phyloP scores from a whole-genome alignment of 1,284 basidiomycete genomes.

The Polyporus tsugae region DNA sequence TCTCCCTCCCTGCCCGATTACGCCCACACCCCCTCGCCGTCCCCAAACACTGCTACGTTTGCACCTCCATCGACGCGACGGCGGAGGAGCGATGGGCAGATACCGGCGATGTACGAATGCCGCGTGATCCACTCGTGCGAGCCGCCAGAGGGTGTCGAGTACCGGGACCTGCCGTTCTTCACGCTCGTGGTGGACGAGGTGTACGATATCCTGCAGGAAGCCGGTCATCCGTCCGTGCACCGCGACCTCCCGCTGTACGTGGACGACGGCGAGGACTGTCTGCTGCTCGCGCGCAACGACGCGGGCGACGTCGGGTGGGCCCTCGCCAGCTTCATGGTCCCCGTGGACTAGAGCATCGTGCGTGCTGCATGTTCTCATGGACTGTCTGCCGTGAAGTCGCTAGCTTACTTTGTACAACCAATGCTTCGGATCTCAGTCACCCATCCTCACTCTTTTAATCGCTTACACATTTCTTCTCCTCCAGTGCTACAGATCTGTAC shows the following conservation, averaged over 20 bases:
- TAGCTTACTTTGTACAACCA: neutral
- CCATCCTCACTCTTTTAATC: neutral
- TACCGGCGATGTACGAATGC: conserved; percentile 65
- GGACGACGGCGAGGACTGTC: conserved; percentile 82
- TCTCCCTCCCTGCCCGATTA: conserved; percentile 40
- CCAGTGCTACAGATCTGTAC: neutral
- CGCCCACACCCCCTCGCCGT: conserved; percentile 30
- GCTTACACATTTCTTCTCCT: neutral
- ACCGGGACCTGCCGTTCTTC: conserved; percentile 79
- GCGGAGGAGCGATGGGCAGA: conserved; percentile 34
- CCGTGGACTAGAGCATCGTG: conserved; percentile 49
- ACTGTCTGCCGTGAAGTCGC: neutral
- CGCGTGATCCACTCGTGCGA: conserved; percentile 70
- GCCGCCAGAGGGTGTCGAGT: conserved; percentile 69
- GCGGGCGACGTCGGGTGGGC: conserved; percentile 75
- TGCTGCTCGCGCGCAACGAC: conserved; percentile 66
- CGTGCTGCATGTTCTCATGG: neutral
- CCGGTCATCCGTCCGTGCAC: conserved; percentile 77
- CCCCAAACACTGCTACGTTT: conserved; percentile 34
- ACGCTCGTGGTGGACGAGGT: conserved; percentile 64
- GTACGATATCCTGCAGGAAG: conserved; percentile 75
- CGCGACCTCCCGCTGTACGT: conserved; percentile 75
- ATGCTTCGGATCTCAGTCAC: neutral
- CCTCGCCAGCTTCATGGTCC: conserved; percentile 79
- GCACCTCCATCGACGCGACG: conserved; percentile 43